A percentile compares a stretch with the other conserved stretches of the same genome.
Evolutionary conservation across 345 rosid species (phyloP).

Genomic region (Rhizophora apiculata): DNA sequence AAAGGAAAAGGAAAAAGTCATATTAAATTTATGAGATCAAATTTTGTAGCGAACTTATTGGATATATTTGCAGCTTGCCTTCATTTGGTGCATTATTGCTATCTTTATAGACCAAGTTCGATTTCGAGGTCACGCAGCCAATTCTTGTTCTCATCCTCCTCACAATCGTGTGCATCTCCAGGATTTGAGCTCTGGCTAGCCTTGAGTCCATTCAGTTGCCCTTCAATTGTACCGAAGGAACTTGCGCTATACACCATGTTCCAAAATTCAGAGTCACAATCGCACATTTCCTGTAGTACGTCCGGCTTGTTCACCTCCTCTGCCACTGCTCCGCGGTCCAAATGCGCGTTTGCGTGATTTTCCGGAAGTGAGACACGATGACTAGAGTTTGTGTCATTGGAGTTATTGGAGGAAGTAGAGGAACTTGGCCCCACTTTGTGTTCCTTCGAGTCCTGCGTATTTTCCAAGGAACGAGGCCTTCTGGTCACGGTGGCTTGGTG

Average conservation of each 20-base stretch:
- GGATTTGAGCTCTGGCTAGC: conserved; percentile 23
- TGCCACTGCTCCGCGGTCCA: conserved; percentile 8
- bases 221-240: conserved; percentile 17
- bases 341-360: conserved; percentile 12
- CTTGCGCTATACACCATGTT: conserved; percentile 51
- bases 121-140: conserved; percentile 62
- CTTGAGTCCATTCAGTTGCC: conserved; percentile 15
- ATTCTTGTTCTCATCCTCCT: conserved; percentile 36
- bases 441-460: conserved; percentile 16
- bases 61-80: no score
- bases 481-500: conserved; percentile 21
- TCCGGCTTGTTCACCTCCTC: conserved; percentile 70
- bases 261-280: conserved; percentile 67
- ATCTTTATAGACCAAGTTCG: conserved; percentile 51
- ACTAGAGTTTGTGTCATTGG: conserved; percentile 23
- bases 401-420: conserved; percentile 35
- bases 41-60: no score
- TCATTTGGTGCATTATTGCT: no score
- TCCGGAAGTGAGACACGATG: conserved; percentile 14
- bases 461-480: conserved; percentile 12
- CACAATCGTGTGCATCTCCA: conserved; percentile 12
- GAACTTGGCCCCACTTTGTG: conserved; percentile 34
- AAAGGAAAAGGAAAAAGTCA: no score
- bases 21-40: no score
- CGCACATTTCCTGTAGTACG: conserved; percentile 14